phyloP scores from a whole-genome alignment of 2,329 filamentous ascomycete species.

The Xylariaceae sp. region DNA sequence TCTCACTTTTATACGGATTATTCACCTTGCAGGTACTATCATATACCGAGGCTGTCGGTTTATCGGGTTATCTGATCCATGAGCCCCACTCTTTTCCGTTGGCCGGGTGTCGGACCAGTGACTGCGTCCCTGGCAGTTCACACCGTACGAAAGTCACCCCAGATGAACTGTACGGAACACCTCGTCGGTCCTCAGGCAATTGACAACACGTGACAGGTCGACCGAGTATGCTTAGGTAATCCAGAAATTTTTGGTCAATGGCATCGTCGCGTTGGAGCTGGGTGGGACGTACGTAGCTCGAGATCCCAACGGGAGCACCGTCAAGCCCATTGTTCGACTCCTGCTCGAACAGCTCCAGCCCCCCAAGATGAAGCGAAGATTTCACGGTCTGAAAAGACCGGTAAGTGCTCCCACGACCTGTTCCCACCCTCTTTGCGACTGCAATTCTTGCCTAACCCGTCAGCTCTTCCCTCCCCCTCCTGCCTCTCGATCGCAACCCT shows the following conservation, averaged over 20 bases:
- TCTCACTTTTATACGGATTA: no score
- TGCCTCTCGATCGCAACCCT: slow-evolving; percentile 5
- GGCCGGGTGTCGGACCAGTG: no score
- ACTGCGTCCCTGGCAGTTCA: no score
- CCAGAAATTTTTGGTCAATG: slow-evolving; percentile 23
- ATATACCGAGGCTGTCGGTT: no score
- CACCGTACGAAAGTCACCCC: no score
- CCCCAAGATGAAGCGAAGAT: slow-evolving; percentile 51
- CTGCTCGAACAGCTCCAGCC: slow-evolving; percentile 4
- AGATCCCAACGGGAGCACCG: background rate
- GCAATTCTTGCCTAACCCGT: background rate
- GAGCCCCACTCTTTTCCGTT: no score
- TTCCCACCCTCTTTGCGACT: background rate
- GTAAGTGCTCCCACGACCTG: slow-evolving; percentile 41
- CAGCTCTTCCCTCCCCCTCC: background rate
- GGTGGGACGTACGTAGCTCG: background rate
- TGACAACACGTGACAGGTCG: slow-evolving; percentile 22
- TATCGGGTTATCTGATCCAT: no score
- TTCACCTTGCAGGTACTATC: no score
- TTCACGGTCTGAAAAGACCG: slow-evolving; percentile 60
- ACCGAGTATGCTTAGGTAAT: slow-evolving; percentile 6
- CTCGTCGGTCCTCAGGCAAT: no score
- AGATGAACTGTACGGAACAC: no score
- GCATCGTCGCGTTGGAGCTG: background rate
- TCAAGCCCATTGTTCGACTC: slow-evolving; percentile 15